These are phyloP conservation scores for Gossypium anomalum DNA, from an alignment of 345 rosid genomes.

Conservation along the genomic window DNA sequence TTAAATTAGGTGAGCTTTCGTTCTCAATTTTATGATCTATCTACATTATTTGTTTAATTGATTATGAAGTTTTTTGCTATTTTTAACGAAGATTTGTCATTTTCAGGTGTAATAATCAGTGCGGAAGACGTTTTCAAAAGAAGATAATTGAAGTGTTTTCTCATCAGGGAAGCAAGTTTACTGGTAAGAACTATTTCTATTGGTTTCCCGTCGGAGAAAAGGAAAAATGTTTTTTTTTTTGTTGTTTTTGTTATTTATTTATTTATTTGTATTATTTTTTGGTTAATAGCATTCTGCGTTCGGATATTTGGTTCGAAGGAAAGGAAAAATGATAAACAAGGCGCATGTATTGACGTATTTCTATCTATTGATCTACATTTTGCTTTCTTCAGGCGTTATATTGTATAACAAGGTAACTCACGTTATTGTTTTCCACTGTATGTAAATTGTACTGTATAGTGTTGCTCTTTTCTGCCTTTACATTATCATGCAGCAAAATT, in stretches of 20 bases:
- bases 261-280: background rate
- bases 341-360: conserved; percentile 76
- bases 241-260: background rate
- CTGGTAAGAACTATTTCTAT: background rate
- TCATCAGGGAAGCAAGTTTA: background rate
- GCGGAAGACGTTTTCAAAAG: background rate
- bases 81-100: background rate
- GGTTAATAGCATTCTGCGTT: background rate
- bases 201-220: background rate
- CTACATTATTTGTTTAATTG: background rate
- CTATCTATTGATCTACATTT: conserved; percentile 56
- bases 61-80: background rate
- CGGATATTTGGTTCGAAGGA: conserved; percentile 11
- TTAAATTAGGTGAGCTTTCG: background rate
- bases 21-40: background rate
- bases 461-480: background rate
- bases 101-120: background rate
- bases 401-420: conserved; percentile 81
- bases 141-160: background rate
- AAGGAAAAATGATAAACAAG: conserved; percentile 55
- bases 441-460: background rate
- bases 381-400: conserved; percentile 51
- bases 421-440: background rate
- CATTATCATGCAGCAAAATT: background rate
- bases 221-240: background rate